Percentiles rank a stretch among this genome's conserved stretches.
Conservation (phyloP, 768 basidiomycete genomes). For the Suillus bovinus region DNA sequence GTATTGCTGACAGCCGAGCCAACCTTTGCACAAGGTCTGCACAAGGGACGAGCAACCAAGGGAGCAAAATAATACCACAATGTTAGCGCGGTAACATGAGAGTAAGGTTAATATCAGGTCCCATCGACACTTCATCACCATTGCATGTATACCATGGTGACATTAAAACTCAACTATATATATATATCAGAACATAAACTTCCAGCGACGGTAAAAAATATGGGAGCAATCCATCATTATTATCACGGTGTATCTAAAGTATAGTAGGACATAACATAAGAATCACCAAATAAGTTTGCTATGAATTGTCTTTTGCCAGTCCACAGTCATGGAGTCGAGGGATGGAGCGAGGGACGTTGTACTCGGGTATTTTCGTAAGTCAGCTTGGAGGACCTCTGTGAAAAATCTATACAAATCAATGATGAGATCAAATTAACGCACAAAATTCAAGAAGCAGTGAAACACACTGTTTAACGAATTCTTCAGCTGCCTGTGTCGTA, state of each 20-base stretch:
- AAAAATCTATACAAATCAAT: slow-evolving; percentile 10
- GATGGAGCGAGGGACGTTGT: slow-evolving; percentile 2
- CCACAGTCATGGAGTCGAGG: slow-evolving; percentile 6
- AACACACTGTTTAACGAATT: not conserved
- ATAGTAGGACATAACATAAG: not conserved
- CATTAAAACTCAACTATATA: not conserved
- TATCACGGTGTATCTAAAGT: not conserved
- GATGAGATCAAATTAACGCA: not conserved
- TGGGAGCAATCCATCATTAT: not conserved
- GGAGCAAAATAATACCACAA: too few relatives aligned
- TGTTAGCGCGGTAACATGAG: too few relatives aligned
- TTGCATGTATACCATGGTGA: not conserved
- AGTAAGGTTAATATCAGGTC: not conserved
- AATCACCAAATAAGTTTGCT: slow-evolving; percentile 11
- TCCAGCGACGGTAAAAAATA: not conserved
- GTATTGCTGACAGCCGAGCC: too few relatives aligned
- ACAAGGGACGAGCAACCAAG: too few relatives aligned
- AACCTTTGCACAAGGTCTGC: too few relatives aligned
- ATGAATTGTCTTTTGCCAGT: slow-evolving; percentile 10
- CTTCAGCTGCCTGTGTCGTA: not conserved
- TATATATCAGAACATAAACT: not conserved
- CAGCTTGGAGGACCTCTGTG: slow-evolving; percentile 2
- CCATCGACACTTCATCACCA: not conserved
- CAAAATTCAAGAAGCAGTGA: not conserved
- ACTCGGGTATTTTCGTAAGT: slow-evolving; percentile 7